These are phyloP conservation scores for Alternaria arbusti DNA, from an alignment of 2,329 filamentous ascomycete species.

Conservation along the genomic window DNA sequence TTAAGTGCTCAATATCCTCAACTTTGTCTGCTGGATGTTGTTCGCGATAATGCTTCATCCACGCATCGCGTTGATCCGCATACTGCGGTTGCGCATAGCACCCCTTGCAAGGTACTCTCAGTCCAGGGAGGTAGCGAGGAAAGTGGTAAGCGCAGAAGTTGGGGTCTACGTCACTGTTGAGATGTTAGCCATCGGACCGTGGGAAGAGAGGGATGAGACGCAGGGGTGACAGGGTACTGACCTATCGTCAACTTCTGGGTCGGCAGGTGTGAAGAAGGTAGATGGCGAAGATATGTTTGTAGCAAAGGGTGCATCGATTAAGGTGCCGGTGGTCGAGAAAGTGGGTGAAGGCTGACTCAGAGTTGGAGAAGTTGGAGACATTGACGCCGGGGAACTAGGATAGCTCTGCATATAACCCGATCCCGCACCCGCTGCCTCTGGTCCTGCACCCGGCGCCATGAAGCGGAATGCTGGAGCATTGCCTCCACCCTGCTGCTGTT, in stretches of 20 bases:
- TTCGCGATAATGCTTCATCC: constrained; percentile 24
- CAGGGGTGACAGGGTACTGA: neutral
- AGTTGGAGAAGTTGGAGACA: neutral
- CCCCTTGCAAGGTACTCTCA: constrained; percentile 28
- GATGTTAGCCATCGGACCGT: neutral
- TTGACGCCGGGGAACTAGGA: neutral
- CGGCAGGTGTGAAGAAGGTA: neutral
- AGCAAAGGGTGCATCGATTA: neutral
- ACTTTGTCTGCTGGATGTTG: constrained; percentile 22
- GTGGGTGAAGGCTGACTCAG: neutral
- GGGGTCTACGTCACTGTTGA: neutral
- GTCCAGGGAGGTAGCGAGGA: constrained; percentile 18
- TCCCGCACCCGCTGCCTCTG: neutral
- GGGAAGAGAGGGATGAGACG: neutral
- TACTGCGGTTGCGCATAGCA: constrained; percentile 34
- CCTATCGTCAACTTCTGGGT: neutral
- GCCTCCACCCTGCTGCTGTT: neutral
- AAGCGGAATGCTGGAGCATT: constrained; percentile 8
- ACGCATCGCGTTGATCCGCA: constrained; percentile 8
- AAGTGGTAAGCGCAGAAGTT: constrained; percentile 31
- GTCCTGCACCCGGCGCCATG: neutral
- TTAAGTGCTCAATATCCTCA: constrained; percentile 26
- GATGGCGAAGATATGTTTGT: neutral
- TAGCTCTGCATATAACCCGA: neutral
- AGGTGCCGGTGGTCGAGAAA: constrained; percentile 3